Conservation (phyloP, 2,329 filamentous ascomycete genomes). For the Keithomyces neogunnii region DNA sequence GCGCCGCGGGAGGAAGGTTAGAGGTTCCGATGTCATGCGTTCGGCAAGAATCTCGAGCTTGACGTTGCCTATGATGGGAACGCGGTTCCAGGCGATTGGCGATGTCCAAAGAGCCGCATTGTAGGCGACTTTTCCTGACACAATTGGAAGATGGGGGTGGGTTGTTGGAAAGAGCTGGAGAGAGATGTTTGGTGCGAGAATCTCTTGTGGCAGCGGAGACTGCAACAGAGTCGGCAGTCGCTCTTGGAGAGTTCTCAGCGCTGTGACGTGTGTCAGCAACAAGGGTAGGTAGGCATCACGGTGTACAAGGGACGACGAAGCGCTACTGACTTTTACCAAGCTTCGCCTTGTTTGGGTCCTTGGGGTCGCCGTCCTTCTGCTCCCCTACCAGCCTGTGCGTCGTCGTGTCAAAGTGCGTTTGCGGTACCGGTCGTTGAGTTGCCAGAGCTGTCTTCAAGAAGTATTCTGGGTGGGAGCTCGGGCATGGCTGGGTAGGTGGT, state of each 20-base stretch:
- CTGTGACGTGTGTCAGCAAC: conserved; percentile 26
- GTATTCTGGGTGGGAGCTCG: neutral
- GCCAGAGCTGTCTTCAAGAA: conserved; percentile 5
- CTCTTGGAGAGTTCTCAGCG: conserved; percentile 56
- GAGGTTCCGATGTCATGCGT: conserved; percentile 63
- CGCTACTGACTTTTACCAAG: conserved; percentile 49
- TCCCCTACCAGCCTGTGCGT: conserved; percentile 18
- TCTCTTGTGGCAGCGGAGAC: conserved; percentile 60
- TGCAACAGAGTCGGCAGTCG: conserved; percentile 59
- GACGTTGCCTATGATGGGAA: conserved; percentile 87
- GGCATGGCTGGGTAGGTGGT: neutral
- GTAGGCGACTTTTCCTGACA: conserved; percentile 84
- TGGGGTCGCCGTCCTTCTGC: conserved; percentile 25
- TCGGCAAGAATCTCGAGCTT: conserved; percentile 81
- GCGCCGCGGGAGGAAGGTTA: conserved; percentile 37
- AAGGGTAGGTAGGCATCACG: neutral
- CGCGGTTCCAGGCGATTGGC: conserved; percentile 87
- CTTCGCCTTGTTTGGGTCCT: conserved; percentile 51
- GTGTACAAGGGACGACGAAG: neutral
- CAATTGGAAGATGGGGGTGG: conserved; percentile 83
- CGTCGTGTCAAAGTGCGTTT: conserved; percentile 24
- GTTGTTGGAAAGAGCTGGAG: conserved; percentile 66
- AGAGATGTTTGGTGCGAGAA: conserved; percentile 67
- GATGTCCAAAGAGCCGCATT: conserved; percentile 92
- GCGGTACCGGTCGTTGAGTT: conserved; percentile 1